These are phyloP conservation scores for Metschnikowia corniflorae DNA, from an alignment of 805 yeast genomes.

Conservation along the genomic window DNA sequence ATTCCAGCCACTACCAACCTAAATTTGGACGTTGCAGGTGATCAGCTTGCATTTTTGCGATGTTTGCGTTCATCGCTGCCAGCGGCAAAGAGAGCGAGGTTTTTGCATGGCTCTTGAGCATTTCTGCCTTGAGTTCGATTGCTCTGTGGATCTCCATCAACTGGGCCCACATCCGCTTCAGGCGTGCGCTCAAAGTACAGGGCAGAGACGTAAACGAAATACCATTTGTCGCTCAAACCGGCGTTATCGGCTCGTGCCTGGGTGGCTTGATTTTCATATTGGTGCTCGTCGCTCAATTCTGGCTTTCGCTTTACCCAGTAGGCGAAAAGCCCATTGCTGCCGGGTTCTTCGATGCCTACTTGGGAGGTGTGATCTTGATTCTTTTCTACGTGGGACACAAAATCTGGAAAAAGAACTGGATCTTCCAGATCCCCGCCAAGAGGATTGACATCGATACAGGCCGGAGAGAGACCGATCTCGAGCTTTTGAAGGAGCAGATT, in stretches of 20 bases:
- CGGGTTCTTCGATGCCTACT: constrained; percentile 42
- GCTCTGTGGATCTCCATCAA: constrained; percentile 79
- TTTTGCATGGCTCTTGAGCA: constrained; percentile 73
- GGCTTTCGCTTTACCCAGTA: constrained; percentile 40
- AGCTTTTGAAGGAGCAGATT: constrained; percentile 44
- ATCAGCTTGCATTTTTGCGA: constrained; percentile 51
- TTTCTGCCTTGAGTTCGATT: constrained; percentile 73
- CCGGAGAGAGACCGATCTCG: constrained; percentile 57
- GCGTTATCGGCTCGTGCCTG: constrained; percentile 34
- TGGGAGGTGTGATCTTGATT: constrained; percentile 46
- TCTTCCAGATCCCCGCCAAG: constrained; percentile 38
- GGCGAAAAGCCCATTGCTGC: constrained; percentile 33
- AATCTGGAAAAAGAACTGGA: constrained; percentile 45
- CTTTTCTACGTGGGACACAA: constrained; percentile 44
- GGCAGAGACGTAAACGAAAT: constrained; percentile 37
- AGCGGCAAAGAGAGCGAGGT: constrained; percentile 53
- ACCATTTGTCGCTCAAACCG: constrained; percentile 36
- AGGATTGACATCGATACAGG: constrained; percentile 64
- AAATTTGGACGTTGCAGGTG: too few species aligned
- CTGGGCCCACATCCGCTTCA: constrained; percentile 60
- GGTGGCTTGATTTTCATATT: constrained; percentile 31
- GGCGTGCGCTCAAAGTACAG: constrained; percentile 55
- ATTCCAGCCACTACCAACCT: too few species aligned
- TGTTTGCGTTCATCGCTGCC: constrained; percentile 62
- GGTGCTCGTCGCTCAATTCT: constrained; percentile 41